phyloP scores from a whole-genome alignment of 305 asterid genomes.

The Fraxinus latifolia region DNA sequence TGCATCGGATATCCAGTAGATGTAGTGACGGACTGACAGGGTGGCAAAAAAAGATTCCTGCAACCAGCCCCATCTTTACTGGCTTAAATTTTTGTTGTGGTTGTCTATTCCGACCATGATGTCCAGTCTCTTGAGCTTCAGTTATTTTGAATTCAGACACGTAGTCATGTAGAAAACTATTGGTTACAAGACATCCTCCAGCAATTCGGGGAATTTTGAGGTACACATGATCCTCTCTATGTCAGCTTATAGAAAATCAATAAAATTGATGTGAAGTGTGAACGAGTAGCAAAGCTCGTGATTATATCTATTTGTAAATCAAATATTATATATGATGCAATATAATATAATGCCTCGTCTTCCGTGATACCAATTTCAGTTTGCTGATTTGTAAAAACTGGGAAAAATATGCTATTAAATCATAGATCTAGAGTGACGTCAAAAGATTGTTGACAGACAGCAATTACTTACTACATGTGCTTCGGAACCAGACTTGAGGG shows the following conservation, averaged over 20 bases:
- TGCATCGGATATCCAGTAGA: background rate
- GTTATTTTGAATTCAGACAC: background rate
- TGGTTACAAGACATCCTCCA: background rate
- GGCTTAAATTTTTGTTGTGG: background rate
- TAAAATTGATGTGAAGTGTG: background rate
- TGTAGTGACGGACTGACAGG: background rate
- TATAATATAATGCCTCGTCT: background rate
- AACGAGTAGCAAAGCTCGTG: background rate
- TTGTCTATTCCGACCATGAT: background rate
- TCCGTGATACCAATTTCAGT: background rate
- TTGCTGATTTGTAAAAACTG: constrained; percentile 10
- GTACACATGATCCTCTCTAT: background rate
- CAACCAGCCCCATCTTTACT: background rate
- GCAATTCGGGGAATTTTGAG: background rate
- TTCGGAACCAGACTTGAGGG: constrained; percentile 95
- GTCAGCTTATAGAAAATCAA: background rate
- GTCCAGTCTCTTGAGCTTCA: background rate
- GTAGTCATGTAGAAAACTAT: background rate
- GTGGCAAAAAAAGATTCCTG: background rate
- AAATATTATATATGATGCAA: background rate
- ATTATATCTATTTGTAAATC: background rate
- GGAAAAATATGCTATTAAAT: constrained; percentile 2
- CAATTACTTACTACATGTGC: constrained; percentile 71
- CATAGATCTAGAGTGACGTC: constrained; percentile 6
- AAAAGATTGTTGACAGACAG: constrained; percentile 25